These are phyloP conservation scores for Eimeria necatrix DNA, from an alignment of 169 alveolate genomes.

Conservation along the genomic window DNA sequence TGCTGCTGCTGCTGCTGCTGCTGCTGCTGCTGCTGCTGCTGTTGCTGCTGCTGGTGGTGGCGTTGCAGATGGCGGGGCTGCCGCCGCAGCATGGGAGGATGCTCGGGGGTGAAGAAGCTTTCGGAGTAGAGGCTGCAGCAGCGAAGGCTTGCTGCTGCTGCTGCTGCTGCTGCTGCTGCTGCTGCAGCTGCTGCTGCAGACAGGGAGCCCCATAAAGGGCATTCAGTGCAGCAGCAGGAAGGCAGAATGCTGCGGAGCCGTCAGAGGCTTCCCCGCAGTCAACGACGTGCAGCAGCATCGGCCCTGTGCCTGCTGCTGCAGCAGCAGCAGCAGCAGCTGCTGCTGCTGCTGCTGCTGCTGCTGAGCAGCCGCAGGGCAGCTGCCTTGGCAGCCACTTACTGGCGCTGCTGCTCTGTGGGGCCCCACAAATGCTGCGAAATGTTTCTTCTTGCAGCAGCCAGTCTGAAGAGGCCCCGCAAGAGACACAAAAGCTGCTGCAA, in stretches of 20 bases:
- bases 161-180: constrained; percentile 15
- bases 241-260: neutral
- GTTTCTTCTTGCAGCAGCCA: neutral
- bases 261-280: neutral
- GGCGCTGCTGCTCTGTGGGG: neutral
- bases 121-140: neutral
- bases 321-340: constrained; percentile 10
- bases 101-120: neutral
- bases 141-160: neutral
- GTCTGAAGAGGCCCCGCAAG: constrained; percentile 4
- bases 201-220: neutral
- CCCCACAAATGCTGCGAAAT: neutral
- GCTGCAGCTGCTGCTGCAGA: constrained; percentile 23
- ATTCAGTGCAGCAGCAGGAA: constrained; percentile 3
- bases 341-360: constrained; percentile 16
- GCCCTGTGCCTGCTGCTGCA: neutral
- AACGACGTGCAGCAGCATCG: constrained; percentile 20
- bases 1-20: constrained; percentile 15
- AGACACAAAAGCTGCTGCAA: neutral
- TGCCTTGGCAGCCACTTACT: neutral
- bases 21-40: neutral
- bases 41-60: constrained; percentile 8
- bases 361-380: constrained; percentile 20
- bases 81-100: neutral
- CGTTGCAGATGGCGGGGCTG: neutral